Percentiles rank a stretch among this genome's conserved stretches.
Evolutionary conservation across 495 filamentous ascomycete genomes (phyloP).

Genomic region (Entonaema liquescens): DNA sequence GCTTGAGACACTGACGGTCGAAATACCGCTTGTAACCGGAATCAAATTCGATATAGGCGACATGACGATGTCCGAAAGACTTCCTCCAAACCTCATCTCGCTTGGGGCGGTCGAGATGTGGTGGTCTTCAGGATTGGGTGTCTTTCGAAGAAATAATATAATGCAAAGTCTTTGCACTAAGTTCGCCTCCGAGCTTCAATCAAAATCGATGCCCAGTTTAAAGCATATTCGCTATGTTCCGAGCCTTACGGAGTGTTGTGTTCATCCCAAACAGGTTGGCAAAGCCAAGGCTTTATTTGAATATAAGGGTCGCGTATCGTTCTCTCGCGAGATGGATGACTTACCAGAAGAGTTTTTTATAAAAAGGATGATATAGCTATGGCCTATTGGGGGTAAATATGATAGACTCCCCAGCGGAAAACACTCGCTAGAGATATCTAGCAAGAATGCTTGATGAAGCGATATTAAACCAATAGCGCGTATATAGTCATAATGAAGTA

Average conservation of each 20-base stretch:
- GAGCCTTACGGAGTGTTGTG: background rate
- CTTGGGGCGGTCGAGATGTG: constrained; percentile 2
- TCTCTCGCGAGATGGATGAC: background rate
- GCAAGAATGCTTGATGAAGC: background rate
- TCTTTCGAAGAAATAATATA: background rate
- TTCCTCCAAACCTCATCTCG: constrained; percentile 19
- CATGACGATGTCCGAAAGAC: background rate
- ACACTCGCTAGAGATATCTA: background rate
- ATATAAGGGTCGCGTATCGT: background rate
- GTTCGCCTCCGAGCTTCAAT: background rate
- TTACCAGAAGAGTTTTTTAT: background rate
- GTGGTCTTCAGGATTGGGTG: background rate
- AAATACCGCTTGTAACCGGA: constrained; percentile 6
- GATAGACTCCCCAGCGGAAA: background rate
- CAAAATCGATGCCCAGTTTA: background rate
- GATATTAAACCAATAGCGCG: background rate
- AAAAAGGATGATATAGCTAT: too few species aligned
- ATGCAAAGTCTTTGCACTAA: background rate
- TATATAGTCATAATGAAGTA: background rate
- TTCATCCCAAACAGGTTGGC: background rate
- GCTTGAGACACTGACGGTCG: constrained; percentile 16
- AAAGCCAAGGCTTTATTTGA: background rate
- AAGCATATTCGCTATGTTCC: background rate
- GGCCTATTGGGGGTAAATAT: background rate
- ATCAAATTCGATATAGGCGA: background rate